phyloP scores from a whole-genome alignment of 2,329 filamentous ascomycete species.

The Aspergillus flavus region DNA sequence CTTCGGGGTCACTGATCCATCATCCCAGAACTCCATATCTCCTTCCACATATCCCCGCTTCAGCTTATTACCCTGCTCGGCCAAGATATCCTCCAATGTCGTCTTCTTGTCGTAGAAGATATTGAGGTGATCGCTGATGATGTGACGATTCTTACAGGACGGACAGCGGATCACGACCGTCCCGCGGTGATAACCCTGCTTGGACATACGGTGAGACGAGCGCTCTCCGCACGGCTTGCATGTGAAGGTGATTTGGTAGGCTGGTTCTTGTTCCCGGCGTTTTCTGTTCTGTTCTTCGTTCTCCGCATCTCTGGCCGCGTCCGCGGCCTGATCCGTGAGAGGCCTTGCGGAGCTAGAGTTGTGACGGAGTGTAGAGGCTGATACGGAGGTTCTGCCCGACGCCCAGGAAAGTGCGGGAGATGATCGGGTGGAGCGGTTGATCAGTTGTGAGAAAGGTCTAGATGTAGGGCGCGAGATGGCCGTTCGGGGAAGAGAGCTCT shows the following conservation, averaged over 20 bases:
- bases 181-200: constrained; percentile 92
- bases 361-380: constrained; percentile 23
- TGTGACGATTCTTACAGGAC: constrained; percentile 78
- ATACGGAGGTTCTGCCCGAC: constrained; percentile 3
- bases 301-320: constrained; percentile 33
- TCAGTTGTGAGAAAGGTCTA: constrained; percentile 25
- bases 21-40: constrained; percentile 92
- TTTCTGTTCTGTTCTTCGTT: constrained; percentile 39
- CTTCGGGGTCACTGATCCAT: constrained; percentile 55
- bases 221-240: constrained; percentile 81
- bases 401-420: constrained; percentile 7
- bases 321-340: constrained; percentile 36
- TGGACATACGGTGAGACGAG: constrained; percentile 83
- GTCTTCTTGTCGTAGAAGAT: constrained; percentile 52
- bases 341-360: constrained; percentile 31
- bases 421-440: constrained; percentile 16
- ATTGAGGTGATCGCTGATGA: constrained; percentile 87
- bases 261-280: constrained; percentile 56
- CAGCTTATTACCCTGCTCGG: constrained; percentile 64
- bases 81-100: constrained; percentile 48
- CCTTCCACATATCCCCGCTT: constrained; percentile 78
- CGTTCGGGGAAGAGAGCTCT: constrained; percentile 18
- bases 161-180: constrained; percentile 89
- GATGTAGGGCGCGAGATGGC: constrained; percentile 19
- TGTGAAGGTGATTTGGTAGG: constrained; percentile 89